A percentile compares a stretch with the other conserved stretches of the same genome.
Evolutionary conservation across 352 stramenopile genomes (phyloP).

Genomic region (Albugo candida): DNA sequence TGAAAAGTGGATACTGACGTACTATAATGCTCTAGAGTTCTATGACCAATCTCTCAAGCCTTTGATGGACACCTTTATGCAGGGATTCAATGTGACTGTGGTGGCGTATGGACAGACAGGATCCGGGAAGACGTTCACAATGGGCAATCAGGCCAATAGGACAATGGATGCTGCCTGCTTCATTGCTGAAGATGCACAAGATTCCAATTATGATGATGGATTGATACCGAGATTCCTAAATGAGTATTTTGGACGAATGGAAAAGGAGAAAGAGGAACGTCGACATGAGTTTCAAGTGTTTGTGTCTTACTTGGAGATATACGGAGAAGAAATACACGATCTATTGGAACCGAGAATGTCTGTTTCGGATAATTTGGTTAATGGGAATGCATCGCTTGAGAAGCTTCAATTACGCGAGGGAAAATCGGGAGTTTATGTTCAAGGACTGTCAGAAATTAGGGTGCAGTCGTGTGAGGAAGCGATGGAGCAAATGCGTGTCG

Average conservation of each 20-base stretch:
- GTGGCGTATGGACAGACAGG: slow-evolving; percentile 76
- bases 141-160: slow-evolving; percentile 30
- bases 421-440: slow-evolving; percentile 51
- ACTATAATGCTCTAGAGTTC: slow-evolving; percentile 15
- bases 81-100: slow-evolving; percentile 80
- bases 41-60: slow-evolving; percentile 55
- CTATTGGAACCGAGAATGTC: slow-evolving; percentile 40
- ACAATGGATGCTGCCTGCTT: not conserved
- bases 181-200: slow-evolving; percentile 15
- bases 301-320: slow-evolving; percentile 92
- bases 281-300: slow-evolving; percentile 19
- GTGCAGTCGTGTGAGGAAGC: slow-evolving; percentile 18
- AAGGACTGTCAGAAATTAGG: slow-evolving; percentile 48
- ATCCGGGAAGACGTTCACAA: slow-evolving; percentile 71
- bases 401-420: slow-evolving; percentile 50
- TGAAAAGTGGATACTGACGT: not conserved
- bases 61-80: slow-evolving; percentile 64
- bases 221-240: slow-evolving; percentile 73
- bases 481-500: slow-evolving; percentile 58
- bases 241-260: slow-evolving; percentile 42
- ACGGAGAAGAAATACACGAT: slow-evolving; percentile 94
- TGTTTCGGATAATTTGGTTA: slow-evolving; percentile 10
- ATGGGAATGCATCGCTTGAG: slow-evolving; percentile 19
- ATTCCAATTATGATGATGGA: slow-evolving; percentile 20
- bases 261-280: slow-evolving; percentile 11